phyloP scores from a whole-genome alignment of 208 protist genomes.

The Leishmania aethiopica region DNA sequence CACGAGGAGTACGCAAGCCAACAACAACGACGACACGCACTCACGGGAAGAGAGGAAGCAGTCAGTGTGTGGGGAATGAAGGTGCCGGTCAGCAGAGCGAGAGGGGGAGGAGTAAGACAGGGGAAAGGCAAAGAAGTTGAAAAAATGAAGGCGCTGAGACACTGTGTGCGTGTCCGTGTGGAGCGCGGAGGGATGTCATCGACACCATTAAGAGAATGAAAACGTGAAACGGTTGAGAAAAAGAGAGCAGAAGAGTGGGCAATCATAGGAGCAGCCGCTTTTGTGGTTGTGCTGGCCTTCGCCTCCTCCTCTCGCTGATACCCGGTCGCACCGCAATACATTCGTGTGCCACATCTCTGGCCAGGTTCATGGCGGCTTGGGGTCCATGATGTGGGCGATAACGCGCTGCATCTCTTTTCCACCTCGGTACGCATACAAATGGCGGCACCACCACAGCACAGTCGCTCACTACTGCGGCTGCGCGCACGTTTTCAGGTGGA shows the following conservation, averaged over 20 bases:
- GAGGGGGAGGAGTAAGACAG: background rate
- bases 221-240: background rate
- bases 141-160: background rate
- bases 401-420: background rate
- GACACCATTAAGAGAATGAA: background rate
- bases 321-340: background rate
- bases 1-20: background rate
- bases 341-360: background rate
- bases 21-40: background rate
- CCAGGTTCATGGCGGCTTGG: background rate
- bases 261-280: background rate
- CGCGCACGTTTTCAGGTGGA: background rate
- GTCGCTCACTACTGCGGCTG: background rate
- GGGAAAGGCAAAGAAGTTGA: background rate
- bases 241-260: background rate
- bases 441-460: background rate
- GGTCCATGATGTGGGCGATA: background rate
- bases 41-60: background rate
- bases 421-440: background rate
- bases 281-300: background rate
- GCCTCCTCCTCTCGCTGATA: background rate
- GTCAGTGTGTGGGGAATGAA: background rate
- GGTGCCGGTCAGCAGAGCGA: background rate
- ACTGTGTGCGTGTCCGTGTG: constrained; percentile 2
- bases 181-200: background rate